Evolutionary conservation across 192 early-diverging fungal species (phyloP).

Genomic region (Dimargaris verticillata): DNA sequence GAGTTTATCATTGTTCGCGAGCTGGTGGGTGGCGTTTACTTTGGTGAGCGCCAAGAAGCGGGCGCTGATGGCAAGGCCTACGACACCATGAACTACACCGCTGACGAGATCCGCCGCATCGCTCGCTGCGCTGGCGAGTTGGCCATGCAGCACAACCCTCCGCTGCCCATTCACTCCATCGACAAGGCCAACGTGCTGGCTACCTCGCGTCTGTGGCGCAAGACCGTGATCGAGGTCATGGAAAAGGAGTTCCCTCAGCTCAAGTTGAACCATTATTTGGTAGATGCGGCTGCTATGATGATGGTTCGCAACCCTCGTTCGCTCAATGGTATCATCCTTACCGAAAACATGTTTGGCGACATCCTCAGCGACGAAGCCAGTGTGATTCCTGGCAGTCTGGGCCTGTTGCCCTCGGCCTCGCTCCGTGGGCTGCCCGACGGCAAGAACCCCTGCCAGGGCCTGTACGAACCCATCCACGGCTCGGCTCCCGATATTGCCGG

Average conservation of each 20-base stretch:
- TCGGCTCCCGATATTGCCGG: conserved; percentile 98
- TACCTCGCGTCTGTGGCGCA: conserved; percentile 93
- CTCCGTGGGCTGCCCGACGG: conserved; percentile 74
- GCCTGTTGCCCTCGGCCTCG: conserved; percentile 81
- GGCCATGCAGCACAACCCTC: conserved; percentile 59
- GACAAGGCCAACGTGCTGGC: conserved; percentile 99
- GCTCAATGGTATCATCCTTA: conserved; percentile 90
- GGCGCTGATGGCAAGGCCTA: conserved; percentile 65
- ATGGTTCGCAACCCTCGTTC: conserved; percentile 80
- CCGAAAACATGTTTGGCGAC: conserved; percentile 99
- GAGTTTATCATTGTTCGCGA: conserved; percentile 89
- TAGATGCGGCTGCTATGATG: conserved; percentile 94
- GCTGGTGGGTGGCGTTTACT: conserved; percentile 95
- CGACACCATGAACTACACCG: conserved; percentile 91
- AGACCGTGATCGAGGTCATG: conserved; percentile 78
- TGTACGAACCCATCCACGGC: conserved; percentile 99
- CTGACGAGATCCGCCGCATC: conserved; percentile 80
- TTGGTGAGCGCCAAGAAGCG: conserved; percentile 82
- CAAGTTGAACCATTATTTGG: conserved; percentile 76
- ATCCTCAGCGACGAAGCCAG: conserved; percentile 90
- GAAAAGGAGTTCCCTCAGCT: conserved; percentile 78
- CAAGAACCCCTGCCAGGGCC: conserved; percentile 49
- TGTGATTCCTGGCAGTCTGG: conserved; percentile 88
- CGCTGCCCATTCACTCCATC: conserved; percentile 80
- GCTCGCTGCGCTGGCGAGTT: conserved; percentile 84